Evolutionary conservation across 1,284 basidiomycete genomes (phyloP), one percentile per base, ranked within the genome.

Genomic region (Microbotryum scabiosae): DNA sequence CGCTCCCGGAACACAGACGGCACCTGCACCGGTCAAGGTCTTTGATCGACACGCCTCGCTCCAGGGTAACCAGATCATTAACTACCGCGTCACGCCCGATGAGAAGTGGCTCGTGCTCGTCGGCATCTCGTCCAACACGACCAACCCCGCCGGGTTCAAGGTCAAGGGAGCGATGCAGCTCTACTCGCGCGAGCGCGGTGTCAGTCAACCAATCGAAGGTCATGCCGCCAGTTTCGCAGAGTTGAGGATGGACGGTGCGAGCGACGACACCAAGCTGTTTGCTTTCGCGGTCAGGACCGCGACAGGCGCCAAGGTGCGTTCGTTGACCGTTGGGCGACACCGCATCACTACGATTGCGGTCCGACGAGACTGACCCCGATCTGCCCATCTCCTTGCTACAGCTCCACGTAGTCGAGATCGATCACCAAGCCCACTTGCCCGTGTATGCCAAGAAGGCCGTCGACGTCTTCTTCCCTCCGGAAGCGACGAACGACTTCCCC

Each of bases 401-500:
- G 92, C 85, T 99, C 53, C 96, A 99, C 78, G 84, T 99, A 56
- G 94, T 98, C 66, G 93, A 99, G 78, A 96, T 99, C 72, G 96
- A 98, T 76, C 94, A 98, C 77, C 83, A 87, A 67, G 85, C 89
- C 25, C 86, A 90, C n/a, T 90, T 97, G 74, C 87, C 93, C n/a
- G 68, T 63, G 20, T 99, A 97, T 80, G 82, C 84, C 49, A 99
- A 99, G 82, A 98, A 97, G 78, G 90, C 91, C 18, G 93, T 98
- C 67, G 96, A 99, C 71, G 94, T 99, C 56, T 99, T 97, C 80
- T 99, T 98, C 84, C 96, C 96, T 59, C 86, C 92, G 2, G 96
- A 99, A 76, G 96, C 96, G 5, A 87, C 87, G 51, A 97, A 93
- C 76, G 96, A 99, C 75, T 99, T 99, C 81, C 96, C 96, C n/a